A percentile compares a stretch with the other conserved stretches of the same genome.
phyloP scores from a whole-genome alignment of 345 rosid genomes.

The Gynandropsis gynandra region DNA sequence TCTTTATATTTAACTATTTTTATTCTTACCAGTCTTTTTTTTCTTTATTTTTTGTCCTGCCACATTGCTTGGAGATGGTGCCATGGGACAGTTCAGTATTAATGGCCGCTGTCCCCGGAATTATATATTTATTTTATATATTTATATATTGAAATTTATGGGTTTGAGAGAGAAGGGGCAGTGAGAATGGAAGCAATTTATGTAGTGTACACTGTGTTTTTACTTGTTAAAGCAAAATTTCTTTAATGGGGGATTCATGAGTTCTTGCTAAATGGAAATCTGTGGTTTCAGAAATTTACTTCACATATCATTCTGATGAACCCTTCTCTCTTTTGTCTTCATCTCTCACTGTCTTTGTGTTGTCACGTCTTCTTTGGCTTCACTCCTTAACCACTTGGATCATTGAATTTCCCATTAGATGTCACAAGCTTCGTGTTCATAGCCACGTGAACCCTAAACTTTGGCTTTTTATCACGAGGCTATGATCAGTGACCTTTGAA shows the following conservation, averaged over 20 bases:
- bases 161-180: slow-evolving; percentile 13
- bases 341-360: slow-evolving; percentile 13
- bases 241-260: slow-evolving; percentile 16
- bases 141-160: slow-evolving; percentile 21
- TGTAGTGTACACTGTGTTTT: slow-evolving; percentile 20
- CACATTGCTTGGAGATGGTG: slow-evolving; percentile 47
- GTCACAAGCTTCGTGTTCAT: no score
- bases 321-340: slow-evolving; percentile 25
- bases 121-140: no score
- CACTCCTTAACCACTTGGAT: slow-evolving; percentile 12
- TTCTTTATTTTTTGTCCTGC: no score
- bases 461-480: slow-evolving; percentile 11
- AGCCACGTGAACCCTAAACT: slow-evolving; percentile 14
- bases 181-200: not conserved
- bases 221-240: slow-evolving; percentile 22
- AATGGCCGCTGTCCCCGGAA: slow-evolving; percentile 67
- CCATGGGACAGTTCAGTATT: slow-evolving; percentile 53
- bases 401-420: slow-evolving; percentile 14
- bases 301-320: slow-evolving; percentile 15
- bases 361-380: slow-evolving; percentile 23
- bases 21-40: slow-evolving; percentile 3
- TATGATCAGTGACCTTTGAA: no score
- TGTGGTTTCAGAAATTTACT: slow-evolving; percentile 20
- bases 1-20: slow-evolving; percentile 25
- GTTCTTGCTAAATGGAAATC: slow-evolving; percentile 18